These are phyloP conservation scores for Linum tenue DNA, from an alignment of 345 rosid genomes.

Conservation along the genomic window DNA sequence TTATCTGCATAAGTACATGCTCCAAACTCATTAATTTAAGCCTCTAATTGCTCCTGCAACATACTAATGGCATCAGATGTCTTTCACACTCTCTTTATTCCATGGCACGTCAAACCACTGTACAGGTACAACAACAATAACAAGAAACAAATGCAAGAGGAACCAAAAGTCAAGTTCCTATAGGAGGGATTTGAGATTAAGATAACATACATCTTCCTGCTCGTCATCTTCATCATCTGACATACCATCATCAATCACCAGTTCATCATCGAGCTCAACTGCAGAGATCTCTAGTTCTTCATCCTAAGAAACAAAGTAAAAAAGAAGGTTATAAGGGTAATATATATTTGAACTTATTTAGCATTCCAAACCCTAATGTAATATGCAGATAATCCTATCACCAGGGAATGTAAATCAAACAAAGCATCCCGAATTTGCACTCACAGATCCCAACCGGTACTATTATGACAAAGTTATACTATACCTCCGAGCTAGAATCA, in stretches of 20 bases:
- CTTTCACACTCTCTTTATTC: neutral
- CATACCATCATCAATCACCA: constrained; percentile 93
- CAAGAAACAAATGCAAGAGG: constrained; percentile 7
- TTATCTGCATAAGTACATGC: no score
- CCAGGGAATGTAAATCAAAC: no score
- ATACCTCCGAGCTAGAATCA: constrained; percentile 92
- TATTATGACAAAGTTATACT: constrained; percentile 3
- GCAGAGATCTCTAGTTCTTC: constrained; percentile 87
- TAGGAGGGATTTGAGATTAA: neutral
- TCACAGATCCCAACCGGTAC: neutral
- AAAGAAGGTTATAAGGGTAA: neutral
- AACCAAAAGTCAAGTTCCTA: neutral
- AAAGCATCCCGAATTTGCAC: neutral
- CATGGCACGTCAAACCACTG: neutral
- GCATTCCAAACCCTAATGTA: no score
- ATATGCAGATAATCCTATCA: no score
- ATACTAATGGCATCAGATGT: no score
- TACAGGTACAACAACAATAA: neutral
- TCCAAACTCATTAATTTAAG: no score
- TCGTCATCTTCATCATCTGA: constrained; percentile 94
- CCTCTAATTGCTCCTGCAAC: no score
- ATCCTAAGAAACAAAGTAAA: constrained; percentile 40
- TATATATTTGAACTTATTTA: no score
- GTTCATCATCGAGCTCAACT: constrained; percentile 83
- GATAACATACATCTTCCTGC: constrained; percentile 76